Evolutionary conservation across 805 yeast species (phyloP).

Genomic region (Wickerhamomyces strasburgensis): DNA sequence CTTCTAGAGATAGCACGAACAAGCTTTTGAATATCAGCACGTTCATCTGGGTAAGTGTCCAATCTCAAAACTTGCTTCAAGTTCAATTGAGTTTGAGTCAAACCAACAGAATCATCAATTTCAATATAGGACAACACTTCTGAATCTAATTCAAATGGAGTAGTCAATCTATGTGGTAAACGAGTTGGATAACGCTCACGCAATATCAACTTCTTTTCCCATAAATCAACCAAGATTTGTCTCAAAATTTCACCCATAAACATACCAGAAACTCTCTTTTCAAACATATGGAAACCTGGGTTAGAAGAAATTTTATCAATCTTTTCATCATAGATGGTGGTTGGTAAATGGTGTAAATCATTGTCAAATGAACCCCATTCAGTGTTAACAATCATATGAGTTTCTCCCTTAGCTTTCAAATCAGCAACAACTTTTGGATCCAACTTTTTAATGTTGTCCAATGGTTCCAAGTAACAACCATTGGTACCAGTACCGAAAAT

Average conservation of each 20-base stretch:
- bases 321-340: conserved; percentile 66
- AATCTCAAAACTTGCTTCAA: conserved; percentile 62
- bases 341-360: conserved; percentile 67
- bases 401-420: conserved; percentile 39
- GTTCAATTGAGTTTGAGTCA: conserved; percentile 65
- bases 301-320: conserved; percentile 76
- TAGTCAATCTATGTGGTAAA: conserved; percentile 55
- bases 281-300: conserved; percentile 86
- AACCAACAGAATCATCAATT: conserved; percentile 72
- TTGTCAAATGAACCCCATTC: conserved; percentile 99
- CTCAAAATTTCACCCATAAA: conserved; percentile 87
- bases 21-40: conserved; percentile 63
- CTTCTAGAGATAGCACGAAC: conserved; percentile 80
- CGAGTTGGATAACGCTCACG: conserved; percentile 30
- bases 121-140: conserved; percentile 84
- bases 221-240: conserved; percentile 64
- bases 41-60: conserved; percentile 67
- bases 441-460: conserved; percentile 70
- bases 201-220: conserved; percentile 53
- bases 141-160: conserved; percentile 74
- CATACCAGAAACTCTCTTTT: conserved; percentile 90
- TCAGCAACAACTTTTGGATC: conserved; percentile 38
- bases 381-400: conserved; percentile 84
- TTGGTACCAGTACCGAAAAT: conserved; percentile 98
- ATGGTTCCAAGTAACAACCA: conserved; percentile 84